phyloP scores from a whole-genome alignment of 805 yeast genomes.

The Yarrowia osloensis region DNA sequence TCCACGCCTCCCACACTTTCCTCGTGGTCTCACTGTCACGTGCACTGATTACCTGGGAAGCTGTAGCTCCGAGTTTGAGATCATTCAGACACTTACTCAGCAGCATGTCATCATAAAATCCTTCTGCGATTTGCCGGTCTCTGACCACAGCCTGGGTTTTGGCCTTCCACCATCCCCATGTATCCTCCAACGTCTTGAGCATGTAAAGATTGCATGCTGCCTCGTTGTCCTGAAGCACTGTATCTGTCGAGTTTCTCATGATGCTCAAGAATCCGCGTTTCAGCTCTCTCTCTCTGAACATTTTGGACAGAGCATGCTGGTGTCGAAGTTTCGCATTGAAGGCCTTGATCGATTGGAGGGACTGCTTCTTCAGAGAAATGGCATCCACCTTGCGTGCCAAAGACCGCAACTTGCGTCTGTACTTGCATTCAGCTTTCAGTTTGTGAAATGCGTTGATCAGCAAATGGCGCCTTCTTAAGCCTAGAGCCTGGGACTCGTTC shows the following conservation, averaged over 20 bases:
- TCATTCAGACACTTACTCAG: not conserved
- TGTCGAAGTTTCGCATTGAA: not conserved
- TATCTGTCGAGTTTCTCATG: not conserved
- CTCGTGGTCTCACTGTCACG: not conserved
- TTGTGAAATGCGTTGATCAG: not conserved
- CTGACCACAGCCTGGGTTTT: not conserved
- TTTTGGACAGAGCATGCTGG: not conserved
- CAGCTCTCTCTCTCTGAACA: not conserved
- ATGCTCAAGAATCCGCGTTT: not conserved
- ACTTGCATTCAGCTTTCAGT: not conserved
- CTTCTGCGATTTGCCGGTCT: not conserved
- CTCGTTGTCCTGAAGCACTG: not conserved
- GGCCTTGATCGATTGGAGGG: not conserved
- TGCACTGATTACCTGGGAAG: not conserved
- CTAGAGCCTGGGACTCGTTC: not conserved
- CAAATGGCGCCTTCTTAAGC: not conserved
- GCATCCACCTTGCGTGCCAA: not conserved
- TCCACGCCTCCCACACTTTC: not conserved
- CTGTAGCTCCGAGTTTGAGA: not conserved
- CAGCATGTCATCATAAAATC: not conserved
- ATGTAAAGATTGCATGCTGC: not conserved
- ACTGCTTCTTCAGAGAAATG: not conserved
- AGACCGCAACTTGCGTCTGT: not conserved
- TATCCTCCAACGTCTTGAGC: not conserved
- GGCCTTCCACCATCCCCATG: slow-evolving; percentile 1